phyloP scores from a whole-genome alignment of 192 early-diverging fungal genomes.

The Piromyces finnis region DNA sequence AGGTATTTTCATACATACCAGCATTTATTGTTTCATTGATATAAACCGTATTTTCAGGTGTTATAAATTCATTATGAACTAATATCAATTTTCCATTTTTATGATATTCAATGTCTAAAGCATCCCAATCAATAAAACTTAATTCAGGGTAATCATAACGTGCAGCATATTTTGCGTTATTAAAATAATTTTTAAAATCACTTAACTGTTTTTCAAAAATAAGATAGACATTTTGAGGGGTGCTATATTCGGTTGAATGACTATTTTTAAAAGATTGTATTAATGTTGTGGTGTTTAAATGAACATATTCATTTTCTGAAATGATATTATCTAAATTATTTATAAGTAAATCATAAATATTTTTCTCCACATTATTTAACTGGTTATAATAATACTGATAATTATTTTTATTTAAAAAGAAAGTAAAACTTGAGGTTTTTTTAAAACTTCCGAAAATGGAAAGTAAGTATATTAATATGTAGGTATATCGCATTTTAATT shows the following conservation, averaged over 20 bases:
- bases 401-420: background rate
- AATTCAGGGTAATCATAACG: background rate
- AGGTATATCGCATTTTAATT: background rate
- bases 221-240: background rate
- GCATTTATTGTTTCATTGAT: no score
- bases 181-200: background rate
- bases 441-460: background rate
- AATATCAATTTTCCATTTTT: background rate
- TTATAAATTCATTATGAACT: background rate
- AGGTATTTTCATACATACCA: background rate
- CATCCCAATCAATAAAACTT: background rate
- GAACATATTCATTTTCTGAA: background rate
- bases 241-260: background rate
- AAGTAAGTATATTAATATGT: background rate
- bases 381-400: background rate
- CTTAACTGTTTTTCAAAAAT: background rate
- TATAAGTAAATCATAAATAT: background rate
- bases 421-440: background rate
- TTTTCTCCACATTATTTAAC: background rate
- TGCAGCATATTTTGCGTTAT: background rate
- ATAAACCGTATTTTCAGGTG: no score
- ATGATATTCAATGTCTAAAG: background rate
- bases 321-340: background rate
- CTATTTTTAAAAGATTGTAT: background rate
- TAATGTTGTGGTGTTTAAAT: background rate